Base-by-base conservation (phyloP, 2,329 filamentous ascomycete genomes). In the Sporothrix curviconia region DNA sequence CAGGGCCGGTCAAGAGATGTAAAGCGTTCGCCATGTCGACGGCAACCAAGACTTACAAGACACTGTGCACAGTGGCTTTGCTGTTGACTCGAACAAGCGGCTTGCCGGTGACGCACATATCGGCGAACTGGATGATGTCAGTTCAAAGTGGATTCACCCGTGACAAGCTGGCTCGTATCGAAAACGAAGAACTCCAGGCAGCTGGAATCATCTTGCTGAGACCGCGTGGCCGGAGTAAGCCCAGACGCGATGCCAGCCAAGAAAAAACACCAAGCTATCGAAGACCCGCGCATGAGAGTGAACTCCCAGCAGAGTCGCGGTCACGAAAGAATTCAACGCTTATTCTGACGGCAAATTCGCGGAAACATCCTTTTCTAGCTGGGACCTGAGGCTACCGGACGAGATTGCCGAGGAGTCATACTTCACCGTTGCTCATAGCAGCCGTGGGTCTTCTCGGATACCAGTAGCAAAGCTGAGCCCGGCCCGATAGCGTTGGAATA, bases 111-210 rank as follows among this genome's bases (percentile, higher is more conserved):
- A 72, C 24, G 65, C 69, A 39, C 56, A 63, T 34, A 59, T 64
- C 22, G 66, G 69, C 34, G 65, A 66, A 11, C 63, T 63, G 8
- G 73, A 77, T 34, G 72, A 76, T 34, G 84, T 87, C 60, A 78
- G 83, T 60, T 87, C 84, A 32, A 86, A 89, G 70, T 94, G 89
- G 89, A 92, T 94, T 65, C 89, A 94, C 67, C n/a, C 78, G 89
- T 57, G 89, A 94, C 72, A 92, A 92, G 72, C 74, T 94, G 60
- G 89, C 87, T 56, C 83, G 82, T 67, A 94, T 92, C 64, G 89
- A 94, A 72, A 92, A 77, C 64, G 80, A 85, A 66, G 89, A 94
- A 71, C 78, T 94, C 61, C 86, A 90, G 69, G 88, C 87, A 59
- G 88, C 88, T 7, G 89, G 89, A 30, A 84, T 92, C 64, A 76